phyloP scores from a whole-genome alignment of 2,329 filamentous ascomycete species.

The Alternaria consortialis region DNA sequence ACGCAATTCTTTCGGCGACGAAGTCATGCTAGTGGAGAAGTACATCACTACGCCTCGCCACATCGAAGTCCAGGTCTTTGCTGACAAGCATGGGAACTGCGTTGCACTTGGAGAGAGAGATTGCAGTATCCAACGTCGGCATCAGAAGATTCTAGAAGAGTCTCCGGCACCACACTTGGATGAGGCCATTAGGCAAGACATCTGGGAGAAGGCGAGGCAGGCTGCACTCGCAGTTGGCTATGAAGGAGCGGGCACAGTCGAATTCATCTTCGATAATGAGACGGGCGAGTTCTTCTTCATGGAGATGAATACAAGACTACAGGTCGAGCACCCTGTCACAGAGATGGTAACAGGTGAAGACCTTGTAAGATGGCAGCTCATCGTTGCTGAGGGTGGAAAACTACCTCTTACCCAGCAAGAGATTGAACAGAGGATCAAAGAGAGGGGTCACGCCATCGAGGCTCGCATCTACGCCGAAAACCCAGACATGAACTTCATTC shows the following conservation, averaged over 20 bases:
- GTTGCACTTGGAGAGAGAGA: slow-evolving; percentile 72
- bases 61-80: slow-evolving; percentile 74
- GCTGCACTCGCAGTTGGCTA: slow-evolving; percentile 71
- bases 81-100: slow-evolving; percentile 70
- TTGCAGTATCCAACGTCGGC: slow-evolving; percentile 71
- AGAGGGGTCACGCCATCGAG: slow-evolving; percentile 88
- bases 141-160: slow-evolving; percentile 73
- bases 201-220: slow-evolving; percentile 71
- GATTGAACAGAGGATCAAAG: slow-evolving; percentile 74
- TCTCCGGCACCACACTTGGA: slow-evolving; percentile 70
- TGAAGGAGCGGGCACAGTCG: slow-evolving; percentile 72
- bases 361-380: slow-evolving; percentile 94
- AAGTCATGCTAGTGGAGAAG: slow-evolving; percentile 73
- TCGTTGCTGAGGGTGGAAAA: slow-evolving; percentile 77
- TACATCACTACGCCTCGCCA: slow-evolving; percentile 73
- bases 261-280: slow-evolving; percentile 75
- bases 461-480: slow-evolving; percentile 97
- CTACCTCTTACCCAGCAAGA: slow-evolving; percentile 72
- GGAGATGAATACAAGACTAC: slow-evolving; percentile 82
- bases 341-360: slow-evolving; percentile 80
- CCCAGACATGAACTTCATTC: slow-evolving; percentile 88
- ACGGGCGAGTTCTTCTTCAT: slow-evolving; percentile 73
- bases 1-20: slow-evolving; percentile 70
- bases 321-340: slow-evolving; percentile 96
- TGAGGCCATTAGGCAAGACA: slow-evolving; percentile 67